phyloP scores from a whole-genome alignment of 2,329 filamentous ascomycete genomes.

The Microcyclosporella mali region DNA sequence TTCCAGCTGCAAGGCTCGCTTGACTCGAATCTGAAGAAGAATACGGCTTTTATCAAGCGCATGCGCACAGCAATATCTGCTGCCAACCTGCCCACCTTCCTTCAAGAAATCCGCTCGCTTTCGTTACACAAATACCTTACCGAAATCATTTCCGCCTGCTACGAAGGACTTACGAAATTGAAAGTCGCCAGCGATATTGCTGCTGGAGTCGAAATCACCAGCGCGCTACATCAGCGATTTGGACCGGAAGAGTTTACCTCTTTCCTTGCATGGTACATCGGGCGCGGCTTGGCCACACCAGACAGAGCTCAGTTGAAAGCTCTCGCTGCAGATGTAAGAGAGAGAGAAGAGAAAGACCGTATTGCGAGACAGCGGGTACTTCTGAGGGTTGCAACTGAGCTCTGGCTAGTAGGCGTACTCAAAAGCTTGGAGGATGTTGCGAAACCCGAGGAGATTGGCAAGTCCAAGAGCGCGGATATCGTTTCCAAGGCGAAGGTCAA shows the following conservation, averaged over 20 bases:
- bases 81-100: slow-evolving; percentile 71
- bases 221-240: slow-evolving; percentile 92
- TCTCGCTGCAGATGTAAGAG: slow-evolving; percentile 71
- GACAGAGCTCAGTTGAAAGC: slow-evolving; percentile 79
- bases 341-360: slow-evolving; percentile 93
- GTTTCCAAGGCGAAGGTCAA: slow-evolving; percentile 59
- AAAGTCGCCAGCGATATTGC: slow-evolving; percentile 89
- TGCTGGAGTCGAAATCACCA: slow-evolving; percentile 85
- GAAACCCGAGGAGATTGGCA: slow-evolving; percentile 58
- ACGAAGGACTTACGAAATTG: slow-evolving; percentile 85
- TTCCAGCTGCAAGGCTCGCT: slow-evolving; percentile 72
- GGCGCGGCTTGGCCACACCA: slow-evolving; percentile 82
- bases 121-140: slow-evolving; percentile 95
- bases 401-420: slow-evolving; percentile 89
- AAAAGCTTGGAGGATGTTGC: slow-evolving; percentile 69
- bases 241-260: slow-evolving; percentile 84
- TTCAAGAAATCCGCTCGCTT: slow-evolving; percentile 82
- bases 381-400: slow-evolving; percentile 82
- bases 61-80: slow-evolving; percentile 82
- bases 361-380: slow-evolving; percentile 78
- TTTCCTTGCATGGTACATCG: slow-evolving; percentile 85
- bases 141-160: slow-evolving; percentile 92
- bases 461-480: slow-evolving; percentile 49
- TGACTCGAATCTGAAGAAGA: slow-evolving; percentile 95
- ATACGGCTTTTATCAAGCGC: slow-evolving; percentile 95